phyloP scores from a whole-genome alignment of 768 basidiomycete species.

The Daedaleopsis sinensis region DNA sequence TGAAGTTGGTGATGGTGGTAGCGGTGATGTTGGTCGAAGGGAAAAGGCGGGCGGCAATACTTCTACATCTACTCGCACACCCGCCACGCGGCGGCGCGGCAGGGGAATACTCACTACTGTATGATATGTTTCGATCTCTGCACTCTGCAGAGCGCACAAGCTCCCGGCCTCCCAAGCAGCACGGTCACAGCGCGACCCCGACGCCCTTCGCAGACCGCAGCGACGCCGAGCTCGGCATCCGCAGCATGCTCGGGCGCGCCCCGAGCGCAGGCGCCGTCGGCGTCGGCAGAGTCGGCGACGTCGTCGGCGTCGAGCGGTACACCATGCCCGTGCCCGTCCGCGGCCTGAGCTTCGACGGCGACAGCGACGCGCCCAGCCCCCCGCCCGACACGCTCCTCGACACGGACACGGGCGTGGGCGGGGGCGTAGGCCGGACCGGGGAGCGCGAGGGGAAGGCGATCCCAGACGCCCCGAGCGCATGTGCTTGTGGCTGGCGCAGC shows the following conservation, averaged over 20 bases:
- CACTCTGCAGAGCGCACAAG: neutral
- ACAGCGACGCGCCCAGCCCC: neutral
- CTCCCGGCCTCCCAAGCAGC: neutral
- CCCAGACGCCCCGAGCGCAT: neutral
- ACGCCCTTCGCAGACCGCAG: conserved; percentile 18
- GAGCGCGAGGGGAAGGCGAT: conserved; percentile 7
- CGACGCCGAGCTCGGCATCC: conserved; percentile 24
- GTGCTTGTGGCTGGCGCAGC: neutral
- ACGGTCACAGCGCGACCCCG: conserved; percentile 18
- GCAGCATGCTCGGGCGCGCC: conserved; percentile 25
- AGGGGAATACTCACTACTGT: neutral
- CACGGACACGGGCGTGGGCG: too few relatives aligned
- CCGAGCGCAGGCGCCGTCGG: neutral
- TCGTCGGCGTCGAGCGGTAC: conserved; percentile 45
- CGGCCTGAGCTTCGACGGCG: conserved; percentile 32
- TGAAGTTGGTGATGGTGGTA: neutral
- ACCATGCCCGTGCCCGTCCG: conserved; percentile 73
- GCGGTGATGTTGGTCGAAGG: neutral
- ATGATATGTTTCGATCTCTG: neutral
- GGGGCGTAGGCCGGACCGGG: neutral
- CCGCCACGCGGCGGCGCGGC: neutral
- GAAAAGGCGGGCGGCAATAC: neutral
- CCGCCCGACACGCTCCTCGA: too few relatives aligned
- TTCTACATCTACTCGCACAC: neutral
- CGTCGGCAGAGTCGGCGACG: conserved; percentile 9